Evolutionary conservation across 2,329 filamentous ascomycete genomes (phyloP), one percentile per base, ranked within the genome.

Genomic region (Trichophyton rubrum): DNA sequence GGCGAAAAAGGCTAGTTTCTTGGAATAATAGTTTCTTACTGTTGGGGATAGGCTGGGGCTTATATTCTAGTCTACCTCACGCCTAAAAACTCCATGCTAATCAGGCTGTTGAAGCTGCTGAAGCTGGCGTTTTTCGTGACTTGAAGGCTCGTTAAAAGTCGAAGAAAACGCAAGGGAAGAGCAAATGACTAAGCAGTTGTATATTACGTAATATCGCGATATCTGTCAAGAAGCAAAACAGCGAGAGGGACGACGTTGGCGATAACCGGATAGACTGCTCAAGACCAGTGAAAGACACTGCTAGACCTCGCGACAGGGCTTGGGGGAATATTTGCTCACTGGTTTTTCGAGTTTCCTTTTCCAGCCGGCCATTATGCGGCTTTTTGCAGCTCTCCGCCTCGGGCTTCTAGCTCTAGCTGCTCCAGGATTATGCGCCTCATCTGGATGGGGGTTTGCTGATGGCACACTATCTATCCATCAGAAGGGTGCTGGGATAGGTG

Each of bases 361-460:
- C 55, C 30, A 51, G 17, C 24, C 43, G 7, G 9, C 30, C 8
- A 27, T 43, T 20, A 76, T 76, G 74, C 69, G 72, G 66, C 65
- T 74, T 65, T 67, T 69, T 60, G 65, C 68, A 57, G 67, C 70
- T 63, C 62, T 73, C 64, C 69, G 70, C 59, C 68, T 75, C 55
- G 69, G 69, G 60, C 67, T 75, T 62, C 66, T 75, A 65, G 72
- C 69, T 15, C 30, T 63, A 17, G 70, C 71, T 5, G 67, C 69
- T 35, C 63, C 72, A 53, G 70, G 70, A n/a, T 67, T 68, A 47
- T 68, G 68, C 38, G 81, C 81, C 30, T 79, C 77, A 61, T 77
- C 78, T 33, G 76, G 77, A 20, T 86, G 84, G 84, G 78, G 80
- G 45, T 86, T 85, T 71, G 76, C 81, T 69, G 84, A 86, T 80